Evolutionary conservation across 768 basidiomycete species (phyloP), one percentile per base, ranked within the genome.

Genomic region (Infundibulicybe gibba): DNA sequence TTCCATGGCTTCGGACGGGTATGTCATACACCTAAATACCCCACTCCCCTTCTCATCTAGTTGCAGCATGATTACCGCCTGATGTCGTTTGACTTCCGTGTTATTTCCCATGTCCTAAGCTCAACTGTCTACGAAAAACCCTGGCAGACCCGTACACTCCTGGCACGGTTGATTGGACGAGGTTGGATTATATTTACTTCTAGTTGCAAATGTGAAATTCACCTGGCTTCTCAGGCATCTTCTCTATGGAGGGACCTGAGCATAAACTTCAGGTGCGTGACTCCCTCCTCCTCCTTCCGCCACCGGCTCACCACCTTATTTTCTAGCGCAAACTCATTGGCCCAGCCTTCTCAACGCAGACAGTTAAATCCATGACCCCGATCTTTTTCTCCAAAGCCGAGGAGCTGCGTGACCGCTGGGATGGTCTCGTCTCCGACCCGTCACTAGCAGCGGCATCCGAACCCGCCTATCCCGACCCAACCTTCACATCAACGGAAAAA

Each of bases 1-100:
- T 77, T 79, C 46, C 74, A 82, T 52, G 79, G 79, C 1, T 77
- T 74, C 59, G 80, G 79, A 34, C 70, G 58, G 57, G 78, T 77
- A 49, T 40, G 59, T 40, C n/a, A 25, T 13, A 8, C 32, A 43
- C 17, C 32, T 43, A 34, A 20, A 17, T 9, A 6, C 16, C 20
- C 30, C 15, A 19, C 20, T 15, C 42, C 25, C 6, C n/a, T 10
- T 16, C 38, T 25, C 20, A 12, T 19, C 31, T 9, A 32, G 11
- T 32, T 43, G 4, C 47, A 80, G 76, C 71, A 76, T 49, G 80
- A 82, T 52, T 73, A 73, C 50, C 74, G 80, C 34, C 55, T 82
- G 16, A 64, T 82, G 60, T 70, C 78, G 0, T 71, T 79, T 43
- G 79, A 82, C 54, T 64, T 74, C 44, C 69, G 71, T 10, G 73